Evolutionary conservation across 768 basidiomycete species (phyloP).

Genomic region (Collybia mongolica): DNA sequence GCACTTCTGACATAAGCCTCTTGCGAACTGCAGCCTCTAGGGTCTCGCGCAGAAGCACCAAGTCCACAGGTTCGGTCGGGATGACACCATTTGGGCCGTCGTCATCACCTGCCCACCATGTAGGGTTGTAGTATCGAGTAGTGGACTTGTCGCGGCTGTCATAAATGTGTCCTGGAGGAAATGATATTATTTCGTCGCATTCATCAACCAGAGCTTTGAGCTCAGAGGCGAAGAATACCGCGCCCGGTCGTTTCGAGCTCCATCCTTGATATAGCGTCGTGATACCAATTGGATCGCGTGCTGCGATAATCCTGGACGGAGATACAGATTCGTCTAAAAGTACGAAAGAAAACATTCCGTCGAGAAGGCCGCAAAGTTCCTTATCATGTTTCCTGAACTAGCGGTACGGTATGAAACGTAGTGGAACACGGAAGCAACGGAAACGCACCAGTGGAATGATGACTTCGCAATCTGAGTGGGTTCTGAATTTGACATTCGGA

Average conservation of each 20-base stretch:
- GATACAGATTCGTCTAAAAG: constrained; percentile 90
- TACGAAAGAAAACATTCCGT: constrained; percentile 99
- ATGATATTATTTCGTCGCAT: constrained; percentile 92
- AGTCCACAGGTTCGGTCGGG: constrained; percentile 62
- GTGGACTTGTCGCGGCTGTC: constrained; percentile 82
- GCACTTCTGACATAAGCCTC: constrained; percentile 96
- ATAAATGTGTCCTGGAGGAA: constrained; percentile 96
- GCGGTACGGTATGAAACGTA: background rate
- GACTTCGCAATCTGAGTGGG: constrained; percentile 97
- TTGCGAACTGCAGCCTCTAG: constrained; percentile 93
- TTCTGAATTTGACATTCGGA: constrained; percentile 80
- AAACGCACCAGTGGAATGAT: constrained; percentile 83
- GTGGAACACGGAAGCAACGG: background rate
- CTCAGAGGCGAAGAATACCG: constrained; percentile 92
- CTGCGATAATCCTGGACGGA: constrained; percentile 90
- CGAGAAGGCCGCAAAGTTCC: constrained; percentile 74
- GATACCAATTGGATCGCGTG: constrained; percentile 96
- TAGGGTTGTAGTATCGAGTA: constrained; percentile 81
- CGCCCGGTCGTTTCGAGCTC: constrained; percentile 79
- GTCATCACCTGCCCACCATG: constrained; percentile 87
- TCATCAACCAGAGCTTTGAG: constrained; percentile 89
- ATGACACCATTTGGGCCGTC: constrained; percentile 54
- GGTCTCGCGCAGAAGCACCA: constrained; percentile 70
- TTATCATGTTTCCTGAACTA: constrained; percentile 87
- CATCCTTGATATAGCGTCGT: constrained; percentile 99